phyloP scores from a whole-genome alignment of 2,329 filamentous ascomycete genomes.

The Colletotrichum cuscutae region DNA sequence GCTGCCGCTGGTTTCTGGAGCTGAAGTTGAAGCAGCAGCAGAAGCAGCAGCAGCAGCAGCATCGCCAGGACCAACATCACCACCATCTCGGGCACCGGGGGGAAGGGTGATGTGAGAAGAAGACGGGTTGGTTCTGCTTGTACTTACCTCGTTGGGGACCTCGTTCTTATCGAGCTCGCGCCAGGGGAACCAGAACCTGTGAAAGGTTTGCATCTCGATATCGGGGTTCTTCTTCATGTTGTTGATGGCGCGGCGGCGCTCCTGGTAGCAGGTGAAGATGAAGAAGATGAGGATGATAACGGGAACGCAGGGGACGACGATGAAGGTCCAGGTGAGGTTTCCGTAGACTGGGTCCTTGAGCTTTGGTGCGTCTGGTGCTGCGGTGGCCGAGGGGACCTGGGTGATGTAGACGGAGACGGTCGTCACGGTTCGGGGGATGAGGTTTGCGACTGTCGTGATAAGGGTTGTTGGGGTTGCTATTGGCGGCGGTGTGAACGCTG shows the following conservation, averaged over 20 bases:
- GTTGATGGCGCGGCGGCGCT: slow-evolving; percentile 1
- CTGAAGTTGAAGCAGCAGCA: background rate
- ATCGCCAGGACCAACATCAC: background rate
- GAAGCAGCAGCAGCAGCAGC: background rate
- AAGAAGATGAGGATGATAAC: too few species aligned
- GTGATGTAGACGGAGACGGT: background rate
- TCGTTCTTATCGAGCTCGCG: slow-evolving; percentile 26
- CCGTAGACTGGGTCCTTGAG: slow-evolving; percentile 1
- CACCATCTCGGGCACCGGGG: background rate
- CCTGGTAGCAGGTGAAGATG: slow-evolving; percentile 6
- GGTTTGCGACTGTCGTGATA: background rate
- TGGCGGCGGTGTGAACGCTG: background rate
- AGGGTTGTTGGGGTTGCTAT: background rate
- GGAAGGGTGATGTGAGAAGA: background rate
- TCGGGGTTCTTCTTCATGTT: background rate
- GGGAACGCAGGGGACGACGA: slow-evolving; percentile 28
- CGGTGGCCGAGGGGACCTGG: background rate
- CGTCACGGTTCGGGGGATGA: background rate
- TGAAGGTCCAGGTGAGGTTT: slow-evolving; percentile 25
- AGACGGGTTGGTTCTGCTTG: background rate
- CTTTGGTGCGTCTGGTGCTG: background rate
- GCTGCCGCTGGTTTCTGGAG: background rate
- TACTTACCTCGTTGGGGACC: slow-evolving; percentile 23
- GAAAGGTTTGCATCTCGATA: slow-evolving; percentile 30
- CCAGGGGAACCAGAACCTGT: slow-evolving; percentile 34